Percentiles rank a stretch among this genome's conserved stretches.
phyloP scores from a whole-genome alignment of 129 eudicot genomes.

The Centrapalus pauciflorus region DNA sequence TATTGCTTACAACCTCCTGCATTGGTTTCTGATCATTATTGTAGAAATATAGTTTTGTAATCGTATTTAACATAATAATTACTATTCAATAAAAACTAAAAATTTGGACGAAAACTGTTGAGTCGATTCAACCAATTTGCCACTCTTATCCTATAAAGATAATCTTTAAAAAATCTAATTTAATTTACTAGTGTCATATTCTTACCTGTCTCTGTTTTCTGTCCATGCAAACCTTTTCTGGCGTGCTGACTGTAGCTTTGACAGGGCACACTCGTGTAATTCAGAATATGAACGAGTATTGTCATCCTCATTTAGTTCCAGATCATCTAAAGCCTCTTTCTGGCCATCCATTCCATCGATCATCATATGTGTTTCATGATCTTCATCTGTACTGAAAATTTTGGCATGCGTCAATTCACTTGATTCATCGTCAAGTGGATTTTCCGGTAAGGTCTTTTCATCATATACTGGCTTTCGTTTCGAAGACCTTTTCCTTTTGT shows the following conservation, averaged over 20 bases:
- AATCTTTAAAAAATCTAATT: too few relatives aligned
- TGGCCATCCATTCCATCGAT: slow-evolving; percentile 29
- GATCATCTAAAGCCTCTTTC: slow-evolving; percentile 33
- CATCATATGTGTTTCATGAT: slow-evolving; percentile 24
- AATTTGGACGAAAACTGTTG: too few relatives aligned
- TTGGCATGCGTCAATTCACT: slow-evolving; percentile 18
- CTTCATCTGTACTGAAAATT: slow-evolving; percentile 14
- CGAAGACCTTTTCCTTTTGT: slow-evolving; percentile 48
- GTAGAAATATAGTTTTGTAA: too few relatives aligned
- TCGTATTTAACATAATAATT: too few relatives aligned
- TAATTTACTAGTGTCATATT: background rate
- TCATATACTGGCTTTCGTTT: slow-evolving; percentile 27
- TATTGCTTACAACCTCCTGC: too few relatives aligned
- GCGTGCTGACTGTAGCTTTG: slow-evolving; percentile 49
- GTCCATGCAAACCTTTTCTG: slow-evolving; percentile 71
- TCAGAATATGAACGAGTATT: slow-evolving; percentile 17
- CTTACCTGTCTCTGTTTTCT: slow-evolving; percentile 72
- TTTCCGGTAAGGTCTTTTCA: slow-evolving; percentile 11
- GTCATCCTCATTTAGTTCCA: slow-evolving; percentile 41
- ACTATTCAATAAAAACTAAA: too few relatives aligned
- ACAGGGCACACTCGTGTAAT: slow-evolving; percentile 41
- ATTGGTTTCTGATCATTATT: too few relatives aligned
- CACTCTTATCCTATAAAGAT: too few relatives aligned
- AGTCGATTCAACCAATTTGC: too few relatives aligned
- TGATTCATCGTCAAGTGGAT: slow-evolving; percentile 17